Evolutionary conservation across 306 rosid species (phyloP).

Genomic region (Ormosia semicastrata): DNA sequence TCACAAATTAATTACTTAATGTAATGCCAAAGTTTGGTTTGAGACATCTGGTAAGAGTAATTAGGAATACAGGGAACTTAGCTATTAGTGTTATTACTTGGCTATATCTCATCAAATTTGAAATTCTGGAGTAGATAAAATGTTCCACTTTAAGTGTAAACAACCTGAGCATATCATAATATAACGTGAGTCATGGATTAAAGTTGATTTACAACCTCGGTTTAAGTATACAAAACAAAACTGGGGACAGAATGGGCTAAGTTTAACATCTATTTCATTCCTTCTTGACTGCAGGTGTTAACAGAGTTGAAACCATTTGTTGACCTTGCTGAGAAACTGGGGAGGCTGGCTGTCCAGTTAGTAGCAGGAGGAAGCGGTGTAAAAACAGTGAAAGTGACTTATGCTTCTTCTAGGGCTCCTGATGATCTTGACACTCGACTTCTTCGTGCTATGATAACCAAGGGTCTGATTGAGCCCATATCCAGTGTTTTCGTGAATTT

Average conservation of each 20-base stretch:
- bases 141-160: neutral
- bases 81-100: neutral
- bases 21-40: neutral
- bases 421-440: conserved; percentile 97
- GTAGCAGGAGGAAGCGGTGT: conserved; percentile 99
- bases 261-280: conserved; percentile 9
- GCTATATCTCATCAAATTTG: neutral
- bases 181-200: neutral
- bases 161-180: neutral
- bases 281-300: conserved; percentile 57
- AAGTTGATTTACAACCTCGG: neutral
- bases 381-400: conserved; percentile 83
- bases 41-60: neutral
- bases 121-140: neutral
- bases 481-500: conserved; percentile 86
- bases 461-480: conserved; percentile 97
- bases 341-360: conserved; percentile 92
- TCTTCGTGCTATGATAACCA: conserved; percentile 96
- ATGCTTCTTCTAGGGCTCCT: conserved; percentile 87
- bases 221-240: neutral
- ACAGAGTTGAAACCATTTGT: conserved; percentile 87
- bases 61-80: neutral
- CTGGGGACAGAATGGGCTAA: neutral
- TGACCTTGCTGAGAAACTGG: conserved; percentile 89
- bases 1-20: neutral